These are phyloP conservation scores for Colletotrichum liriopes DNA, from an alignment of 2,329 filamentous ascomycete genomes.

Conservation along the genomic window DNA sequence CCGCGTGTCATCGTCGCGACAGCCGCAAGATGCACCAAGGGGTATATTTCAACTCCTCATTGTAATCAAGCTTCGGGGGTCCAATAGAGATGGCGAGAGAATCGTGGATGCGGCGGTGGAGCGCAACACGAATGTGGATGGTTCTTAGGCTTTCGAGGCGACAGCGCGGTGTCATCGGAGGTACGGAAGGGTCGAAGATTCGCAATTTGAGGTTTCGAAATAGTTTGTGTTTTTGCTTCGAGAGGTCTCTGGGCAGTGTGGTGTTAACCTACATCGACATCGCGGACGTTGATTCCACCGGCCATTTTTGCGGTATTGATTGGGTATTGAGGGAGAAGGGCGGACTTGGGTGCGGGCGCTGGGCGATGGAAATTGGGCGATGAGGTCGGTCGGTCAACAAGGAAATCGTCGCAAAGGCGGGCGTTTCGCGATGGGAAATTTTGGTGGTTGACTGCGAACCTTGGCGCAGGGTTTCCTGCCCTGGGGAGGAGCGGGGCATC, in stretches of 20 bases:
- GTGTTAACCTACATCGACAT: slow-evolving; percentile 81
- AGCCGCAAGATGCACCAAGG: slow-evolving; percentile 22
- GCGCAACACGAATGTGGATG: not conserved
- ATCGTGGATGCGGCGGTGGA: not conserved
- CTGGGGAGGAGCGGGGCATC: not conserved
- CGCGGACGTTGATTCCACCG: slow-evolving; percentile 85
- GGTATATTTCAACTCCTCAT: slow-evolving; percentile 46
- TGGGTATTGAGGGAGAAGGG: slow-evolving; percentile 48
- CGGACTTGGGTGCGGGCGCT: slow-evolving; percentile 50
- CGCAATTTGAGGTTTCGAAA: slow-evolving; percentile 24
- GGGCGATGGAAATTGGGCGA: slow-evolving; percentile 47
- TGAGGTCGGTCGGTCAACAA: slow-evolving; percentile 41
- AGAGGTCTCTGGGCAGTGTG: slow-evolving; percentile 43
- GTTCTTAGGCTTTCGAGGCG: slow-evolving; percentile 2
- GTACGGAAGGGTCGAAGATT: not conserved
- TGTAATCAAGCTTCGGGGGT: not conserved
- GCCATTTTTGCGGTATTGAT: slow-evolving; percentile 79
- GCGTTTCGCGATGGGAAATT: slow-evolving; percentile 46
- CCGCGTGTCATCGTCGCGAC: slow-evolving; percentile 13
- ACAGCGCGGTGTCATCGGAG: slow-evolving; percentile 36
- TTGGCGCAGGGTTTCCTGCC: slow-evolving; percentile 36
- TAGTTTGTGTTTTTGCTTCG: slow-evolving; percentile 6
- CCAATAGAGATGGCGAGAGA: not conserved
- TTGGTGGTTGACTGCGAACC: slow-evolving; percentile 39
- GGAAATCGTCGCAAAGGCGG: not conserved